phyloP scores from a whole-genome alignment of 495 filamentous ascomycete genomes.

The Gamarada debralockiae region DNA sequence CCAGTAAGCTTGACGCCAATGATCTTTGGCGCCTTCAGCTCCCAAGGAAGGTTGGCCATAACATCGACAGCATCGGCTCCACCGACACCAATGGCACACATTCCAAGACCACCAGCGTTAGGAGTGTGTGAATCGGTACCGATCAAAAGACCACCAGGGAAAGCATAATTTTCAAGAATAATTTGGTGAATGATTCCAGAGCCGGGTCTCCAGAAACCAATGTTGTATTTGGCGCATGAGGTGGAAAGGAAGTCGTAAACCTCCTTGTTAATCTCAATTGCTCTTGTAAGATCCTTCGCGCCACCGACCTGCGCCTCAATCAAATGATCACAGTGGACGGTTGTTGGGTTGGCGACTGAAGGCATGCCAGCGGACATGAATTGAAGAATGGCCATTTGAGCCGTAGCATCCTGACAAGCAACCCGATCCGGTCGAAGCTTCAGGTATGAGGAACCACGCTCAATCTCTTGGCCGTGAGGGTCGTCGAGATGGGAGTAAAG shows the following conservation, averaged over 20 bases:
- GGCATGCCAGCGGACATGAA: conserved; percentile 99
- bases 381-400: conserved; percentile 99
- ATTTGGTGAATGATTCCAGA: conserved; percentile 99
- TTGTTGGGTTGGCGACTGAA: conserved; percentile 89
- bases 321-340: conserved; percentile 98
- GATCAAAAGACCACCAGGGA: conserved; percentile 97
- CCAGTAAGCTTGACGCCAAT: conserved; percentile 96
- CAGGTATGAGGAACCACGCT: conserved; percentile 93
- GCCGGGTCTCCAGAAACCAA: conserved; percentile 98
- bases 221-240: conserved; percentile 98
- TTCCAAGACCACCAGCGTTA: conserved; percentile 95
- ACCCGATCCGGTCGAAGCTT: conserved; percentile 96
- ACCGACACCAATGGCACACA: conserved; percentile 80
- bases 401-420: conserved; percentile 98
- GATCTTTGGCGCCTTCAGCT: conserved; percentile 95
- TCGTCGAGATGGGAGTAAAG: conserved; percentile 98
- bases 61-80: conserved; percentile 99
- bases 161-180: conserved; percentile 96
- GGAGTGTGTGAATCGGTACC: conserved; percentile 99
- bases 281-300: conserved; percentile 88
- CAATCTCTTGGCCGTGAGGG: conserved; percentile 90
- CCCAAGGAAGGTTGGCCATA: conserved; percentile 97
- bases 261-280: conserved; percentile 96
- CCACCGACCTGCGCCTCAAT: conserved; percentile 97
- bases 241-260: conserved; percentile 97